phyloP scores from a whole-genome alignment of 140 eudicot species.

The Oenanthe javanica region DNA sequence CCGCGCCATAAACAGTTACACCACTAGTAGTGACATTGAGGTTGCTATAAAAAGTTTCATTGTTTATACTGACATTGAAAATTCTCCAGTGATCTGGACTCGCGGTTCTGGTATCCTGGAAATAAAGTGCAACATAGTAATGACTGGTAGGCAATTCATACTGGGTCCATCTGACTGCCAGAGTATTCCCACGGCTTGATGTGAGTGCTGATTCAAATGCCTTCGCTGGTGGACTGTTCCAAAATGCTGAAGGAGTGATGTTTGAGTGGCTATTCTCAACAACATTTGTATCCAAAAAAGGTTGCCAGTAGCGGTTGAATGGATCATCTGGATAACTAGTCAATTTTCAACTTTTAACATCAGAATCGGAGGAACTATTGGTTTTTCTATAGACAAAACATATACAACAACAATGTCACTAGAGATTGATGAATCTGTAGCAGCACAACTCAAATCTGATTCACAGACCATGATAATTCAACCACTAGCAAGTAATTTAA shows the following conservation, averaged over 20 bases:
- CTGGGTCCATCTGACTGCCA: slow-evolving; percentile 62
- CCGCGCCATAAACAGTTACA: slow-evolving; percentile 44
- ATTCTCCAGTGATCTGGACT: slow-evolving; percentile 78
- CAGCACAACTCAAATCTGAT: not conserved
- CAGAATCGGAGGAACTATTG: slow-evolving; percentile 5
- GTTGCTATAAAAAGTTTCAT: slow-evolving; percentile 37
- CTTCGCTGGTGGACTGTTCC: slow-evolving; percentile 80
- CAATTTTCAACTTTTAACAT: slow-evolving; percentile 13
- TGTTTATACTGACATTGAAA: slow-evolving; percentile 48
- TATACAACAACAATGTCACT: not conserved
- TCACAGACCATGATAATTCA: not conserved
- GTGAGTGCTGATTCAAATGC: slow-evolving; percentile 55
- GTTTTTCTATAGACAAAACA: not conserved
- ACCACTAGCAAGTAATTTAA: not conserved
- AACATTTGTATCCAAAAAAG: slow-evolving; percentile 45
- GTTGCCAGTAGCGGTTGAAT: slow-evolving; percentile 73
- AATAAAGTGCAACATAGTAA: slow-evolving; percentile 74
- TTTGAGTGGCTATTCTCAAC: slow-evolving; percentile 38
- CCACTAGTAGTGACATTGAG: slow-evolving; percentile 62
- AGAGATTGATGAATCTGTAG: not conserved
- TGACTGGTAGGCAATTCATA: slow-evolving; percentile 44
- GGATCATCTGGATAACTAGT: slow-evolving; percentile 86
- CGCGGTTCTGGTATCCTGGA: slow-evolving; percentile 63
- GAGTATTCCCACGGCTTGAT: slow-evolving; percentile 59
- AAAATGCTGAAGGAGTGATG: slow-evolving; percentile 49